Conservation (phyloP, 208 protist species). For the Balamuthia mandrillaris region DNA sequence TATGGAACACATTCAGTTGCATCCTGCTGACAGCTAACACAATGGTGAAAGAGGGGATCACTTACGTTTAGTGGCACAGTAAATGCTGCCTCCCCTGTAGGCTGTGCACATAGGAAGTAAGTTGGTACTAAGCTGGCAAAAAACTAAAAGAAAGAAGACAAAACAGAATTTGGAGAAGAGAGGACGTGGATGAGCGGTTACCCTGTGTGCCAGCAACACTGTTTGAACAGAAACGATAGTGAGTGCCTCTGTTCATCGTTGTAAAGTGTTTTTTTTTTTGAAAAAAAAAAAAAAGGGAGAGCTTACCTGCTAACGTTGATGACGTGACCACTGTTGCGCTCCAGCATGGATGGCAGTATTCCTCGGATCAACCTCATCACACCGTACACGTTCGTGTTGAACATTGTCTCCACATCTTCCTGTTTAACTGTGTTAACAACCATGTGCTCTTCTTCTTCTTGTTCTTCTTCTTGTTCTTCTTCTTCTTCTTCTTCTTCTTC, state of each 20-base stretch:
- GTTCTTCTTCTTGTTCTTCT: neutral
- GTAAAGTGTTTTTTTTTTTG: neutral
- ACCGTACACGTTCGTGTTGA: conserved; percentile 30
- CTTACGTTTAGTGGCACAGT: conserved; percentile 22
- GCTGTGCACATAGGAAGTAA: too few species aligned
- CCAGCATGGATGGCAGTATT: neutral
- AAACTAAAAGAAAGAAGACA: too few species aligned
- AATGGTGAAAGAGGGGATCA: too few species aligned
- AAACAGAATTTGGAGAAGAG: too few species aligned
- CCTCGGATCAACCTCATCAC: neutral
- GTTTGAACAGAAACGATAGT: neutral
- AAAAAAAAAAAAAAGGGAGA: too few species aligned
- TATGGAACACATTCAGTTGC: too few species aligned
- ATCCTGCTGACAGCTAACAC: too few species aligned
- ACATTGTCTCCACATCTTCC: conserved; percentile 4
- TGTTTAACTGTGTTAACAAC: neutral
- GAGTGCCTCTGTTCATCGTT: neutral
- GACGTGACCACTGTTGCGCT: neutral
- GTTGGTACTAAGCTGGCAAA: too few species aligned
- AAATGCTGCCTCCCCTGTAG: conserved; percentile 9
- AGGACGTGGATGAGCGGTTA: too few species aligned
- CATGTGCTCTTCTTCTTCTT: too few species aligned
- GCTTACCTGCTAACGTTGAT: conserved; percentile 29
- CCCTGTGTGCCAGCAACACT: too few species aligned
- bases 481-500: neutral